Percentiles rank a stretch among this genome's conserved stretches.
phyloP scores from a whole-genome alignment of 164 flowering plant species.

The Warburgia ugandensis region DNA sequence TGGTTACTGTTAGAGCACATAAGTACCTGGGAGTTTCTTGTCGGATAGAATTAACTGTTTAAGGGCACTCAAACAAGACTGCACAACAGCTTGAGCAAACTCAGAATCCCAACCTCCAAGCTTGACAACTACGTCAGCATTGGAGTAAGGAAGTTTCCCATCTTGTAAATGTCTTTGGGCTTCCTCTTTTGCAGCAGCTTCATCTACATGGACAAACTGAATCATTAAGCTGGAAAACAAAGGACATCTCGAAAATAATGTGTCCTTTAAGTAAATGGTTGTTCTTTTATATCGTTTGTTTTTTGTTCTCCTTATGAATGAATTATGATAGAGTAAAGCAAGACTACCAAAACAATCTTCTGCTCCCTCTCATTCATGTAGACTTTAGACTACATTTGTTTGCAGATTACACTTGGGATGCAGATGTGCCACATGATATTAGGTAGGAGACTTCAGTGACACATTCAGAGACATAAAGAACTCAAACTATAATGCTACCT shows the following conservation, averaged over 20 bases:
- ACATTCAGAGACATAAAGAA: too few species aligned
- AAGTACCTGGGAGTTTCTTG: constrained; percentile 77
- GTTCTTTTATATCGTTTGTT: too few species aligned
- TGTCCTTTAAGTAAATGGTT: too few species aligned
- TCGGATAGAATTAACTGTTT: constrained; percentile 70
- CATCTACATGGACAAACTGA: constrained; percentile 38
- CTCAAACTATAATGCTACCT: too few species aligned
- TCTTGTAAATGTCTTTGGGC: constrained; percentile 42
- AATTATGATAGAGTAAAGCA: too few species aligned
- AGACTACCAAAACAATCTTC: too few species aligned
- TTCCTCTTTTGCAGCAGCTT: constrained; percentile 74
- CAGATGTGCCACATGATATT: too few species aligned
- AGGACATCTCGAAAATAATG: not conserved
- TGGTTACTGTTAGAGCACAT: not conserved
- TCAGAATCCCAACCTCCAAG: constrained; percentile 63
- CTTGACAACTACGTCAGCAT: constrained; percentile 89
- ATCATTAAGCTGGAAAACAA: not conserved
- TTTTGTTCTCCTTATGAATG: too few species aligned
- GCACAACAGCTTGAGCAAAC: constrained; percentile 59
- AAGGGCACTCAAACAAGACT: constrained; percentile 82
- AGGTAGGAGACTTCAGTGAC: too few species aligned
- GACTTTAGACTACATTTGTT: too few species aligned
- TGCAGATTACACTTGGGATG: too few species aligned
- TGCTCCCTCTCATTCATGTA: too few species aligned
- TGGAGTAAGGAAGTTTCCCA: constrained; percentile 47